These are phyloP conservation scores for Pseudisothecium myosuroides DNA, from an alignment of 225 moss, liverwort and hornwort species.

Conservation along the genomic window DNA sequence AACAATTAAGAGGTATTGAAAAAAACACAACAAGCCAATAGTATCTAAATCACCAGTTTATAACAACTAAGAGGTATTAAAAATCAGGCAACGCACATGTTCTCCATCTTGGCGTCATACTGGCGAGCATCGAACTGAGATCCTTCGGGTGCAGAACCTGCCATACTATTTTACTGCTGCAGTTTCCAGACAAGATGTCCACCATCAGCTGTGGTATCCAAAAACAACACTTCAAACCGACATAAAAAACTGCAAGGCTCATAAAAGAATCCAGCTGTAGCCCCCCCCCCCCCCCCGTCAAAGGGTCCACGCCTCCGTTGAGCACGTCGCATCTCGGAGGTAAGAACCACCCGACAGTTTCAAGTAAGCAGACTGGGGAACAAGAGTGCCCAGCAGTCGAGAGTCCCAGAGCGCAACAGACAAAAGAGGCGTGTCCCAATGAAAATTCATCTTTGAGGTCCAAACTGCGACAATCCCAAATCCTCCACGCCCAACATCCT, in stretches of 20 bases:
- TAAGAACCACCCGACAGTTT: neutral
- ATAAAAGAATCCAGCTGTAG: neutral
- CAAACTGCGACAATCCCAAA: neutral
- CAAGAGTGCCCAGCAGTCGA: neutral
- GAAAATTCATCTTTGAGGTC: neutral
- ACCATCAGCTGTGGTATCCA: neutral
- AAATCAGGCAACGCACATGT: constrained; percentile 35
- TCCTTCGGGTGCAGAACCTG: constrained; percentile 84
- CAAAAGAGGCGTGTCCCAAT: neutral
- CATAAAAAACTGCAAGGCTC: neutral
- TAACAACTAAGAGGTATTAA: neutral
- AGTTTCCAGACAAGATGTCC: neutral
- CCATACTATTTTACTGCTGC: constrained; percentile 39
- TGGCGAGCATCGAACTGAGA: constrained; percentile 76
- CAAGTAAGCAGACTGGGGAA: neutral
- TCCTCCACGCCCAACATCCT: neutral
- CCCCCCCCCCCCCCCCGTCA: neutral
- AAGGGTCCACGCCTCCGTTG: neutral
- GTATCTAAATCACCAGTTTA: neutral
- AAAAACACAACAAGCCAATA: neutral
- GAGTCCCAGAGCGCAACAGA: neutral
- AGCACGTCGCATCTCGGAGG: neutral
- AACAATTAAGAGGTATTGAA: neutral
- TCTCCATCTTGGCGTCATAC: constrained; percentile 85
- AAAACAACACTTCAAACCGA: neutral